Conservation (phyloP, 1,284 basidiomycete genomes). For the Naganishia cerealis region DNA sequence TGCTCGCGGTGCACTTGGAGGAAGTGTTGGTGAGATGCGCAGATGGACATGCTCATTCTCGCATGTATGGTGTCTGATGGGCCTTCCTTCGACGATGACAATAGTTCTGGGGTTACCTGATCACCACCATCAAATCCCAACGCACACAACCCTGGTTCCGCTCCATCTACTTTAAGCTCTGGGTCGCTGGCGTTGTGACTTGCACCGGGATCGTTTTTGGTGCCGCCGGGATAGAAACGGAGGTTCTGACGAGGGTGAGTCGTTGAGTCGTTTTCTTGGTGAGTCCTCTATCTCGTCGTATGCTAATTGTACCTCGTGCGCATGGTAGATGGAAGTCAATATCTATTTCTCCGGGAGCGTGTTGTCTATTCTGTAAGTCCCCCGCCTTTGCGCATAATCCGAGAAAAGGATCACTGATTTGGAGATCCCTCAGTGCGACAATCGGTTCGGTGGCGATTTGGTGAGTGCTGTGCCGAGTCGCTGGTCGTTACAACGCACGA, state of each 20-base stretch:
- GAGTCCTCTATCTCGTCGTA: neutral
- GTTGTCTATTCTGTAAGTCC: constrained; percentile 39
- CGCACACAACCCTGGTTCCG: constrained; percentile 40
- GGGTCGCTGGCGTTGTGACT: constrained; percentile 31
- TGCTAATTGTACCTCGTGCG: no score
- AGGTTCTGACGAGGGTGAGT: constrained; percentile 30
- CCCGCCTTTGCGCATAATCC: neutral
- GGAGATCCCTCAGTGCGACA: constrained; percentile 34
- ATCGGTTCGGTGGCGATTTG: constrained; percentile 38
- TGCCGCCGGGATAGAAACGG: constrained; percentile 25
- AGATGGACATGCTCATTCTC: no score
- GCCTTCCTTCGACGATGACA: neutral
- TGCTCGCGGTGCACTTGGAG: constrained; percentile 42
- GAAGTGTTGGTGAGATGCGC: constrained; percentile 37
- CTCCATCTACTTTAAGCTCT: constrained; percentile 42
- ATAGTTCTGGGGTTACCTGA: constrained; percentile 44
- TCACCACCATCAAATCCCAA: constrained; percentile 39
- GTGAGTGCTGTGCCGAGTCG: neutral
- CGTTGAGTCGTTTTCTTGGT: neutral
- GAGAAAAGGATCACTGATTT: neutral
- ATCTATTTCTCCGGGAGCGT: constrained; percentile 41
- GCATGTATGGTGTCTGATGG: no score
- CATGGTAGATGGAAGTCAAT: constrained; percentile 35
- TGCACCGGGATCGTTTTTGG: constrained; percentile 26
- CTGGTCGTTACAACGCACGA: no score